Percentiles rank a stretch among this genome's conserved stretches.
phyloP scores from a whole-genome alignment of 441 rosid genomes.

The Euphorbia celastroides region DNA sequence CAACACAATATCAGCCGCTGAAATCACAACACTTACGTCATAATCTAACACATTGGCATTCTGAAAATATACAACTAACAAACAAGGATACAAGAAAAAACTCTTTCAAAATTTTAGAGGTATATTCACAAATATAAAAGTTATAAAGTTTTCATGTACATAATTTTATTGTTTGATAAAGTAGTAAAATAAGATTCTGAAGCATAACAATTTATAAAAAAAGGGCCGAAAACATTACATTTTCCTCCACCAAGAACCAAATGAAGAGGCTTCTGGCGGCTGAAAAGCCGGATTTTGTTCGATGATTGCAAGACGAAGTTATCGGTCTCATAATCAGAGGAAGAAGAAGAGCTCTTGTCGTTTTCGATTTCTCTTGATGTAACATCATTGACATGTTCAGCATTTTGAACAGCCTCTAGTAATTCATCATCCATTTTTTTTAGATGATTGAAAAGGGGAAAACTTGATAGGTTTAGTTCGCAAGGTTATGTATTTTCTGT shows the following conservation, averaged over 20 bases:
- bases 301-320: constrained; percentile 10
- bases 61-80: no score
- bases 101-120: no score
- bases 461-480: not conserved
- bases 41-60: not conserved
- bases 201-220: no score
- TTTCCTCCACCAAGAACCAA: constrained; percentile 50
- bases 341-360: constrained; percentile 15
- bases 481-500: not conserved
- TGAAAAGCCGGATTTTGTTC: constrained; percentile 37
- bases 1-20: constrained; percentile 50
- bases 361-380: not conserved
- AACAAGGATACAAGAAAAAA: no score
- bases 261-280: constrained; percentile 50
- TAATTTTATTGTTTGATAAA: no score
- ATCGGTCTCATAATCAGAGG: constrained; percentile 25
- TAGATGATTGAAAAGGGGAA: not conserved
- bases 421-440: constrained; percentile 7
- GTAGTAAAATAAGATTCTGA: no score
- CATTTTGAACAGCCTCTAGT: constrained; percentile 8
- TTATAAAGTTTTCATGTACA: no score
- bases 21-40: constrained; percentile 1
- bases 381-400: not conserved
- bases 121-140: no score
- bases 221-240: constrained; percentile 18